Percentiles rank a stretch among this genome's conserved stretches.
Evolutionary conservation across 441 rosid species (phyloP).

Genomic region (Gossypium schwendimanii): DNA sequence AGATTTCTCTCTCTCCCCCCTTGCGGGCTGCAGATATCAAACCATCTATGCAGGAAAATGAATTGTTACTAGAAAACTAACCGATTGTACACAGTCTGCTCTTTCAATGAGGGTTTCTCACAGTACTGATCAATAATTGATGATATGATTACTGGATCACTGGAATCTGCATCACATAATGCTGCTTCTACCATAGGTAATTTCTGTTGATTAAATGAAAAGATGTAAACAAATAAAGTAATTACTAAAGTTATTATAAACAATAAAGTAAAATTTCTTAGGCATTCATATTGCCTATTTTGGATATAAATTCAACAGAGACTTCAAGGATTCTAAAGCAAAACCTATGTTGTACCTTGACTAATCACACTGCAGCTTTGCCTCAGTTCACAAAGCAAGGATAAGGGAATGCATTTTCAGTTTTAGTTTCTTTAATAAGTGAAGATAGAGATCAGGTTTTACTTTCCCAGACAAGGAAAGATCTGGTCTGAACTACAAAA

Average conservation of each 20-base stretch:
- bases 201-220: constrained; percentile 38
- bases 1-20: not conserved
- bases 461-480: not conserved
- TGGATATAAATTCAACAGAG: not conserved
- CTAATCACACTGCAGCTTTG: not conserved
- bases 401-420: not conserved
- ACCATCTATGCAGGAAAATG: not conserved
- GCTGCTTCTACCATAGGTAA: constrained; percentile 57
- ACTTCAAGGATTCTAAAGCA: not conserved
- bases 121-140: constrained; percentile 50
- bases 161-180: constrained; percentile 39
- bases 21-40: not conserved
- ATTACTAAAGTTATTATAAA: not conserved
- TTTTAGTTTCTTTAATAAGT: not conserved
- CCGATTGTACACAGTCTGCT: constrained; percentile 55
- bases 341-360: not conserved
- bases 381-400: not conserved
- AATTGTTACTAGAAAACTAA: constrained; percentile 20
- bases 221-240: constrained; percentile 14
- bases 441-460: not conserved
- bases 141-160: constrained; percentile 44
- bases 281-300: not conserved
- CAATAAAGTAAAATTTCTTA: not conserved
- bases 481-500: not conserved
- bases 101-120: constrained; percentile 54